Conservation (phyloP, 2,329 filamentous ascomycete species). For the Aureobasidium sp. region DNA sequence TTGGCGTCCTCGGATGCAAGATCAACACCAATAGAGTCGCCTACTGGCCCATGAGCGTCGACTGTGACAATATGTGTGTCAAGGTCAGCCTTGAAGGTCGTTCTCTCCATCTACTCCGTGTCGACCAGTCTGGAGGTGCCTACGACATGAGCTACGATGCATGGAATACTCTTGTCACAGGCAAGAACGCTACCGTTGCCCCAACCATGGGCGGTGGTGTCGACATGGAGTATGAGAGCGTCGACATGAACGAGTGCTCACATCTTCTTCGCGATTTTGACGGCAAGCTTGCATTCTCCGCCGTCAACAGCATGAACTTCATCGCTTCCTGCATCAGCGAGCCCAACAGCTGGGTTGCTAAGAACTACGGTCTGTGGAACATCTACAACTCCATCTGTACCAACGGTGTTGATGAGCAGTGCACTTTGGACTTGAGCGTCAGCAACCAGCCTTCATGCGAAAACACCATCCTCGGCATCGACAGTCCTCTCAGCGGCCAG, state of each 20-base stretch:
- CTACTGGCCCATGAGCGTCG: slow-evolving; percentile 50
- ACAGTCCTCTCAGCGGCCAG: slow-evolving; percentile 20
- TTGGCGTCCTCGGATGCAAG: slow-evolving; percentile 55
- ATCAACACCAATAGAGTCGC: slow-evolving; percentile 55
- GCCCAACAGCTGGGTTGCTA: slow-evolving; percentile 45
- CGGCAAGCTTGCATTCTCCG: slow-evolving; percentile 47
- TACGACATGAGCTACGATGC: slow-evolving; percentile 56
- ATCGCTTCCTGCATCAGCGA: slow-evolving; percentile 31
- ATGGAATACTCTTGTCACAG: slow-evolving; percentile 52
- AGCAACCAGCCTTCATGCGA: slow-evolving; percentile 27
- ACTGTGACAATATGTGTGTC: slow-evolving; percentile 53
- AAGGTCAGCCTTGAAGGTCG: slow-evolving; percentile 42
- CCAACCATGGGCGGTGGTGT: slow-evolving; percentile 47
- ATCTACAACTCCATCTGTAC: slow-evolving; percentile 41
- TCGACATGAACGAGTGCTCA: slow-evolving; percentile 44
- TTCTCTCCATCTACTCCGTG: slow-evolving; percentile 50
- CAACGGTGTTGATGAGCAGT: slow-evolving; percentile 27
- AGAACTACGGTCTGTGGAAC: slow-evolving; percentile 46
- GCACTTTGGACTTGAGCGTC: slow-evolving; percentile 24
- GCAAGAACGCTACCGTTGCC: slow-evolving; percentile 40
- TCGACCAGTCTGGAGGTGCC: slow-evolving; percentile 51
- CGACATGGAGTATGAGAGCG: slow-evolving; percentile 45
- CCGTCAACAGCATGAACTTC: slow-evolving; percentile 53
- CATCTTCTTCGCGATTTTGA: slow-evolving; percentile 38
- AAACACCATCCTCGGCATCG: slow-evolving; percentile 22